These are phyloP conservation scores for Castanospermum australe DNA, from an alignment of 306 rosid species.

Conservation along the genomic window DNA sequence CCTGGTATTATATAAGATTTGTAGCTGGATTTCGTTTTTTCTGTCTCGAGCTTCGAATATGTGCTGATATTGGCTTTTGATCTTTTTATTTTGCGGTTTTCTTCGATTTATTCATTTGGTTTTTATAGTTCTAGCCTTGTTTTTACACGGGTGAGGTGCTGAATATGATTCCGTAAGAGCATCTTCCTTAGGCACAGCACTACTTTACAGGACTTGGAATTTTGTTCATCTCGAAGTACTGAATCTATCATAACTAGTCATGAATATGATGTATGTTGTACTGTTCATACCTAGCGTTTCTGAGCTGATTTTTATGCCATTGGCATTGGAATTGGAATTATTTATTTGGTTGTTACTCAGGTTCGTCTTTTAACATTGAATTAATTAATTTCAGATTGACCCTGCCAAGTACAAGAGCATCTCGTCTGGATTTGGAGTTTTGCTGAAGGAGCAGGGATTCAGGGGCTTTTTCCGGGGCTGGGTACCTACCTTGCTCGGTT, in stretches of 20 bases:
- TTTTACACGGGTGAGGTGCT: background rate
- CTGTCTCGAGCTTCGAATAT: background rate
- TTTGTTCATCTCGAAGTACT: background rate
- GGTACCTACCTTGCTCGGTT: constrained; percentile 96
- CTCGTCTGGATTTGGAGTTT: constrained; percentile 85
- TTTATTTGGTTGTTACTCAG: background rate
- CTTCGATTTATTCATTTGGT: background rate
- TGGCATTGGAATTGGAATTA: background rate
- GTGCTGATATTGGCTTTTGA: background rate
- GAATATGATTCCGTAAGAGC: background rate
- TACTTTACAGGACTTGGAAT: background rate
- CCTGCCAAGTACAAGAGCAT: constrained; percentile 86
- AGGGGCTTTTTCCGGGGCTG: constrained; percentile 94
- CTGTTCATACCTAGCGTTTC: background rate
- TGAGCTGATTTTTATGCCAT: background rate
- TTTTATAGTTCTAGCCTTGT: background rate
- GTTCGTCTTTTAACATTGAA: background rate
- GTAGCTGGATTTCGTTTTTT: background rate
- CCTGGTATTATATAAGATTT: background rate
- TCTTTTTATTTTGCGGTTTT: background rate
- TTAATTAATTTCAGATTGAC: constrained; percentile 67
- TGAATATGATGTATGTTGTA: background rate
- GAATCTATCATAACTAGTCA: background rate
- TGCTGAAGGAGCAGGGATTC: constrained; percentile 90
- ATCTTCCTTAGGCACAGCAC: background rate